phyloP scores from a whole-genome alignment of 2,329 filamentous ascomycete species.

The Proliferodiscus dingleyae region DNA sequence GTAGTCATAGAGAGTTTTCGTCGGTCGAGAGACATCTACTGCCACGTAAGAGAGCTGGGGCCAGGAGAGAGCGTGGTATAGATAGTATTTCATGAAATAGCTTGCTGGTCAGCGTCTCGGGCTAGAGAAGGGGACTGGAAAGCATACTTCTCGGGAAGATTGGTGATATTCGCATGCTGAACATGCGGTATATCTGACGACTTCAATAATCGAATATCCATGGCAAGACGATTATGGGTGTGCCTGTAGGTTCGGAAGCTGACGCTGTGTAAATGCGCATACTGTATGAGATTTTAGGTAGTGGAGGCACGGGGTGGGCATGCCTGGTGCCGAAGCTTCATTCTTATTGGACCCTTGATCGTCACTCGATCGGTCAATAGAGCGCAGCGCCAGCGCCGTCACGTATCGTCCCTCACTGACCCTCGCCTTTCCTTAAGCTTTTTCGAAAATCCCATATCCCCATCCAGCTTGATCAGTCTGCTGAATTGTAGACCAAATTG shows the following conservation, averaged over 20 bases:
- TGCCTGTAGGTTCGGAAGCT: background rate
- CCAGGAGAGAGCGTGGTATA: constrained; percentile 98
- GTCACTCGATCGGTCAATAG: too few species aligned
- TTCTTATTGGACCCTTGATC: too few species aligned
- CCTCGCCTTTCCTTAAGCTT: too few species aligned
- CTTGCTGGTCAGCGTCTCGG: constrained; percentile 15
- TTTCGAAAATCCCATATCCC: too few species aligned
- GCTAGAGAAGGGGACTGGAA: background rate
- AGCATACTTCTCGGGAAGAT: constrained; percentile 78
- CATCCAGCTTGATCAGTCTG: too few species aligned
- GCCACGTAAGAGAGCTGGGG: constrained; percentile 95
- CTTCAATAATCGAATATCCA: constrained; percentile 87
- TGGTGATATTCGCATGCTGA: constrained; percentile 97
- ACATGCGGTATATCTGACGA: constrained; percentile 84
- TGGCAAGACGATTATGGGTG: constrained; percentile 40
- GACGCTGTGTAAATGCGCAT: constrained; percentile 10
- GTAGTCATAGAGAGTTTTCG: constrained; percentile 75
- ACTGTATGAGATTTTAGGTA: too few species aligned
- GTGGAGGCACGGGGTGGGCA: too few species aligned
- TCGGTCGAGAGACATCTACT: constrained; percentile 80
- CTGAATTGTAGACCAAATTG: too few species aligned
- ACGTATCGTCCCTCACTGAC: too few species aligned
- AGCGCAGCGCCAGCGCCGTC: too few species aligned
- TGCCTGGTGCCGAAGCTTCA: too few species aligned
- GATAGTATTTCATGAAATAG: constrained; percentile 99